Conservation (phyloP, 2,329 filamentous ascomycete genomes). For the Pleoardoris graminearum region DNA sequence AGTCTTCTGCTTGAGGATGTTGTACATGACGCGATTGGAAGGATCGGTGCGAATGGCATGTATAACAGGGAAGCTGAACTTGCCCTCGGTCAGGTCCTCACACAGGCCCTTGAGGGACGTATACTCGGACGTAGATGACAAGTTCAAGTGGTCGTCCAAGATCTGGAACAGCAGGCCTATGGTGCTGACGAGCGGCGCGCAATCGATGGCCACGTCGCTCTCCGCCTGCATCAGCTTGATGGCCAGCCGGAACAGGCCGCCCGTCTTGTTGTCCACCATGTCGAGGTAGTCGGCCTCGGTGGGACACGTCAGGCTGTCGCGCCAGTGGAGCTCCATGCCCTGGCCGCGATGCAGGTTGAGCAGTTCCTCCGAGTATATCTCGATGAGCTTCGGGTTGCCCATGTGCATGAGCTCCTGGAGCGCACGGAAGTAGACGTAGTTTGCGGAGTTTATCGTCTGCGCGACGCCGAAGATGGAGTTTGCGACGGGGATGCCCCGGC, state of each 20-base stretch:
- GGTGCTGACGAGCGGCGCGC: conserved; percentile 80
- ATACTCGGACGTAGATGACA: conserved; percentile 63
- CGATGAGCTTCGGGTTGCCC: conserved; percentile 66
- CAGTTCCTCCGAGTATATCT: conserved; percentile 79
- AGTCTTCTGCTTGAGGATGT: conserved; percentile 90
- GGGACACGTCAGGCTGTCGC: conserved; percentile 80
- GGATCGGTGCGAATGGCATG: conserved; percentile 83
- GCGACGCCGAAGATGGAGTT: conserved; percentile 83
- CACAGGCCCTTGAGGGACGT: conserved; percentile 88
- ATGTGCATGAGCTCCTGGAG: conserved; percentile 75
- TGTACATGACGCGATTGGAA: conserved; percentile 77
- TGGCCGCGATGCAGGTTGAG: conserved; percentile 84
- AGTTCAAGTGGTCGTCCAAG: conserved; percentile 91
- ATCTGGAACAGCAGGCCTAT: conserved; percentile 89
- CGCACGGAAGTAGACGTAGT: conserved; percentile 85
- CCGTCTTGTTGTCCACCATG: conserved; percentile 91
- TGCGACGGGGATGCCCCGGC: conserved; percentile 78
- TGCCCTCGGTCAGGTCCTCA: conserved; percentile 94
- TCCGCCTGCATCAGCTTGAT: conserved; percentile 89
- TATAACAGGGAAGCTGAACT: conserved; percentile 95
- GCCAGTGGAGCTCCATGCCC: conserved; percentile 91
- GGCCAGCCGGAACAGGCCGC: conserved; percentile 80
- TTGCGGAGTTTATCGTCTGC: conserved; percentile 88
- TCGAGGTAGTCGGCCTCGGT: conserved; percentile 90
- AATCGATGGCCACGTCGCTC: conserved; percentile 61